Evolutionary conservation across 75 land plant species (phyloP).

Genomic region (Azolla pinnata): DNA sequence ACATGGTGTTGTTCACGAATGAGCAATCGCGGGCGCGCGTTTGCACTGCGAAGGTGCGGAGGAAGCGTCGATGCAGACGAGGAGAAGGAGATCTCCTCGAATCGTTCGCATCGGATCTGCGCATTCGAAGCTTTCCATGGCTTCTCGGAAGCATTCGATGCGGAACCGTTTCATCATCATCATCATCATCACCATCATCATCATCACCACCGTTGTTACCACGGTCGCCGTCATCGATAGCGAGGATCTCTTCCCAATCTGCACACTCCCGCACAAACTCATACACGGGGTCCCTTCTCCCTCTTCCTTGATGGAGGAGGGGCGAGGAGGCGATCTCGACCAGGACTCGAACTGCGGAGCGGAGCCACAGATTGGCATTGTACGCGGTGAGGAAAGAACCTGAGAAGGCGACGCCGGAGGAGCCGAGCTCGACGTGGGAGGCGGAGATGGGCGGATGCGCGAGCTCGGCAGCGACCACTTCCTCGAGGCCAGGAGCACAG

Average conservation of each 20-base stretch:
- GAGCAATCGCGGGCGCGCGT: constrained; percentile 30
- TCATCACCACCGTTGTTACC: neutral
- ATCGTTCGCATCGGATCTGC: neutral
- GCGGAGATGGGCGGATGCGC: constrained; percentile 23
- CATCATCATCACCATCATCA: neutral
- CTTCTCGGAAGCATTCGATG: neutral
- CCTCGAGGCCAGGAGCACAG: constrained; percentile 39
- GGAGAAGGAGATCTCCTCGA: neutral
- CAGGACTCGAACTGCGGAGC: constrained; percentile 35
- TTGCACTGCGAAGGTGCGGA: constrained; percentile 35
- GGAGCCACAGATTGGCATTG: constrained; percentile 37
- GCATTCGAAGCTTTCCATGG: neutral
- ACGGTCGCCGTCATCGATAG: neutral
- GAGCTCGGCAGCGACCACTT: constrained; percentile 38
- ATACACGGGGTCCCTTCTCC: constrained; percentile 27
- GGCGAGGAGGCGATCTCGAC: constrained; percentile 20
- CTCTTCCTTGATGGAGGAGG: neutral
- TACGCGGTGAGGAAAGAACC: constrained; percentile 26
- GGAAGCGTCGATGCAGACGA: neutral
- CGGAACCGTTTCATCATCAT: neutral
- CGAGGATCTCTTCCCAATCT: constrained; percentile 32
- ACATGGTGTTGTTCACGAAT: constrained; percentile 24
- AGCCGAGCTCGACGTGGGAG: constrained; percentile 14
- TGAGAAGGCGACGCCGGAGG: constrained; percentile 30
- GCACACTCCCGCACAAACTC: constrained; percentile 24